Conservation (phyloP, 2,329 filamentous ascomycete species). For the Ophiostoma novo-ulmi region DNA sequence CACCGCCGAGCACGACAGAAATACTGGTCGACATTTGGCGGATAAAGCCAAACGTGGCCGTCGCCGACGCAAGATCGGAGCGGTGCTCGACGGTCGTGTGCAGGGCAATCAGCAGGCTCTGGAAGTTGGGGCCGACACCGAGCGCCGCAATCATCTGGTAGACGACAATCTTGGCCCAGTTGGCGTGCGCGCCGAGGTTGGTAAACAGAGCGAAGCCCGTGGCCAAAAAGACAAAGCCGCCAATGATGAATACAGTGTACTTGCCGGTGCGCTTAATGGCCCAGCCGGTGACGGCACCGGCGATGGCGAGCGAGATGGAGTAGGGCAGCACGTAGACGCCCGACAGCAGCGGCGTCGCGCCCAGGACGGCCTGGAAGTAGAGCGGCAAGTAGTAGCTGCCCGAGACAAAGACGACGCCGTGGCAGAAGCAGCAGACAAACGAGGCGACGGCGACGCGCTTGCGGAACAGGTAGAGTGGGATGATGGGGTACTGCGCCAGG, state of each 20-base stretch:
- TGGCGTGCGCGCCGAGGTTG: constrained; percentile 47
- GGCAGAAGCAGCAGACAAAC: constrained; percentile 62
- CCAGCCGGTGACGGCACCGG: constrained; percentile 41
- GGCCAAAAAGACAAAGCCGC: constrained; percentile 50
- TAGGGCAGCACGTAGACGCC: constrained; percentile 71
- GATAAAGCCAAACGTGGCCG: constrained; percentile 56
- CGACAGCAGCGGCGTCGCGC: constrained; percentile 62
- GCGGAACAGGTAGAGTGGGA: constrained; percentile 67
- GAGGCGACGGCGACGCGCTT: constrained; percentile 60
- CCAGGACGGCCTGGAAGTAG: constrained; percentile 74
- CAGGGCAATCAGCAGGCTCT: constrained; percentile 57
- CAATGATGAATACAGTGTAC: constrained; percentile 52
- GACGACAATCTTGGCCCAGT: constrained; percentile 45
- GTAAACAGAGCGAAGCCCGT: constrained; percentile 56
- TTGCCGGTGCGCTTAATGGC: constrained; percentile 51
- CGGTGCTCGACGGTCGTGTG: constrained; percentile 56
- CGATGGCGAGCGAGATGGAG: constrained; percentile 51
- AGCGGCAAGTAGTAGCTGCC: constrained; percentile 75
- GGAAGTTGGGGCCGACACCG: constrained; percentile 59
- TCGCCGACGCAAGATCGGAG: constrained; percentile 56
- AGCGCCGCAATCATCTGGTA: constrained; percentile 57
- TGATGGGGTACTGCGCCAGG: constrained; percentile 69
- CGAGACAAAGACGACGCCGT: constrained; percentile 73
- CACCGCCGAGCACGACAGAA: constrained; percentile 53
- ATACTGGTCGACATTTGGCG: constrained; percentile 54